Evolutionary conservation across 1,139 yeast genomes (phyloP).

Genomic region (Pneumocystis carinii): DNA sequence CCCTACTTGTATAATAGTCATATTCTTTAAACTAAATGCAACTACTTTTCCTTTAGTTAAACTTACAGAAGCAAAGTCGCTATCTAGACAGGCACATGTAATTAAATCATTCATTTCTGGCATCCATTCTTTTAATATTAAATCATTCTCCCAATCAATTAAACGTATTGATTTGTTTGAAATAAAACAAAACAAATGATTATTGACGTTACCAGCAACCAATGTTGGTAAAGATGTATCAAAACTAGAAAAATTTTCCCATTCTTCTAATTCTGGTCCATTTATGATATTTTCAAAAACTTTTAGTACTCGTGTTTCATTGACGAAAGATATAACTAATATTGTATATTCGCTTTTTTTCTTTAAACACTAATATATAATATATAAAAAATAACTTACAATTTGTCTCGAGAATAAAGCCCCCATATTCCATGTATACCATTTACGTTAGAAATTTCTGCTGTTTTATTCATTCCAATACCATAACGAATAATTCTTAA

Average conservation of each 20-base stretch:
- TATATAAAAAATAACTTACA: neutral
- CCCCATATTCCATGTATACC: conserved; percentile 15
- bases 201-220: conserved; percentile 3
- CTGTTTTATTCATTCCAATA: conserved; percentile 13
- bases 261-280: conserved; percentile 11
- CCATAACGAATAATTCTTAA: conserved; percentile 15
- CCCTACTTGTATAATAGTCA: neutral
- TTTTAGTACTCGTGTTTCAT: conserved; percentile 12
- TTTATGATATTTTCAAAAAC: conserved; percentile 6
- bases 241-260: conserved; percentile 8
- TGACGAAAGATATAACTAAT: conserved; percentile 14
- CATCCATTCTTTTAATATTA: conserved; percentile 1
- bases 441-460: conserved; percentile 8
- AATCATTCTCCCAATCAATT: neutral
- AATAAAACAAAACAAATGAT: conserved; percentile 4
- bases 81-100: conserved; percentile 1
- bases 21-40: neutral
- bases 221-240: conserved; percentile 11
- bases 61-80: neutral
- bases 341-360: conserved; percentile 1
- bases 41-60: neutral
- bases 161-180: neutral
- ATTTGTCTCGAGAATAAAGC: neutral
- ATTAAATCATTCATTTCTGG: conserved; percentile 2
- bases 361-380: neutral